Base-by-base conservation (phyloP, 306 rosid genomes). In the Betula pendula region DNA sequence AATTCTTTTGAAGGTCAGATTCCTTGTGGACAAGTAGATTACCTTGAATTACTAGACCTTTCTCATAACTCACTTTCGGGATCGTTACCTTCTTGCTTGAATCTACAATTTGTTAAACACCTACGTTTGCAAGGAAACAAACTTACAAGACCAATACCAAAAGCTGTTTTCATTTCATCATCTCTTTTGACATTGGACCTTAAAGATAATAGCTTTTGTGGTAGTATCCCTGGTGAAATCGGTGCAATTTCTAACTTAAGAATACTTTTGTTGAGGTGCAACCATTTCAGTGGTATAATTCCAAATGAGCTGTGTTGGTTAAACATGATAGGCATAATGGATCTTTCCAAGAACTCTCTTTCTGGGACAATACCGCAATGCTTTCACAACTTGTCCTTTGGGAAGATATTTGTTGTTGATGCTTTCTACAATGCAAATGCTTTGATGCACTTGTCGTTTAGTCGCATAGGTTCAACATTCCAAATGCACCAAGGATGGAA, bases 311-410 rank as follows among this genome's bases (percentile, higher is more conserved):
- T 76, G 44, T 76, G 80, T 2, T 47, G 19, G 22, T 27, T 38
- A 4, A 6, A 8, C 2, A 10, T 69, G 0, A 40, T 77, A n/a
- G 40, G 58, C 11, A 27, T 77, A 13, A 2, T 77, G 69, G 75
- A 77, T 70, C 70, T 77, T 44, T 77, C 81, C 4, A 17, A 0
- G 19, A 77, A 77, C 40, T 19, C 35, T 13, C 44, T 77, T 25
- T 52, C 7, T 69, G 81, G 81, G 20, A 40, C 50, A 13, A 44
- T 77, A 45, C 81, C 81, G 2, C 2, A 52, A 1, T 77, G 81
- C 69, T 27, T 77, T 11, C 29, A 25, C 14, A 27, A 77, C 10
- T 69, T 48, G 3, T 9, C 60, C 22, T 56, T 53, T 17, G 63
- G 81, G 17, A 3, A 10, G 5, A 25, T 0, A 15, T 4, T 16